Conservation (phyloP, 1,139 yeast species). For the Zygosaccharomyces sapae region DNA sequence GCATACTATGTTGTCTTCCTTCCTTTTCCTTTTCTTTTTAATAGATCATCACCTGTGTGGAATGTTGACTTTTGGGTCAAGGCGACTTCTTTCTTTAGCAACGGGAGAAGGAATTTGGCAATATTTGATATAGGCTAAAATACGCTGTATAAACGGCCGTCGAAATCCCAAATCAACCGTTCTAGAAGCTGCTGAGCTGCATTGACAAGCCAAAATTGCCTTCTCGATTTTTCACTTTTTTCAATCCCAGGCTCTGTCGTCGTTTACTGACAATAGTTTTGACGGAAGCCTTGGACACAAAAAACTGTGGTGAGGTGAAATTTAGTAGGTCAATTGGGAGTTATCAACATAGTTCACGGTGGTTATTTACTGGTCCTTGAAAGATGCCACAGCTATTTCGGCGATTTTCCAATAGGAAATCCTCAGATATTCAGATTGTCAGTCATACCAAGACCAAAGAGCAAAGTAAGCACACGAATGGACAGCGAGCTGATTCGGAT, state of each 20-base stretch:
- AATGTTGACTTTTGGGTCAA: background rate
- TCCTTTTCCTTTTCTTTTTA: background rate
- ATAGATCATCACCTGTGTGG: background rate
- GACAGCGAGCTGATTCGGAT: background rate
- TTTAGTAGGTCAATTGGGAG: too few species aligned
- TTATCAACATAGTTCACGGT: too few species aligned
- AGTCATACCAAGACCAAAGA: slow-evolving; percentile 5
- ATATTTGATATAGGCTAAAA: background rate
- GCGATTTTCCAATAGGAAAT: background rate
- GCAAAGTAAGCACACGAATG: background rate
- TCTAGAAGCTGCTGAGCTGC: background rate
- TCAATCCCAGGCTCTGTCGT: too few species aligned
- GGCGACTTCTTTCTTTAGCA: background rate
- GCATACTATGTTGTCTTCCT: background rate
- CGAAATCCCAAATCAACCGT: background rate
- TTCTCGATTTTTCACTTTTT: too few species aligned
- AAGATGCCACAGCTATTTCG: slow-evolving; percentile 7
- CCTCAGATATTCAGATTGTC: slow-evolving; percentile 6
- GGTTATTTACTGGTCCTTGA: background rate
- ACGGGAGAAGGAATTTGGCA: background rate
- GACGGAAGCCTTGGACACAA: too few species aligned
- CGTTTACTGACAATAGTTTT: too few species aligned
- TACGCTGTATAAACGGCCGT: background rate
- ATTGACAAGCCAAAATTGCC: background rate
- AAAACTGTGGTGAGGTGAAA: too few species aligned